Percentiles rank a stretch among this genome's conserved stretches.
phyloP scores from a whole-genome alignment of 2,329 filamentous ascomycete species.

The Cytospora leucostoma region DNA sequence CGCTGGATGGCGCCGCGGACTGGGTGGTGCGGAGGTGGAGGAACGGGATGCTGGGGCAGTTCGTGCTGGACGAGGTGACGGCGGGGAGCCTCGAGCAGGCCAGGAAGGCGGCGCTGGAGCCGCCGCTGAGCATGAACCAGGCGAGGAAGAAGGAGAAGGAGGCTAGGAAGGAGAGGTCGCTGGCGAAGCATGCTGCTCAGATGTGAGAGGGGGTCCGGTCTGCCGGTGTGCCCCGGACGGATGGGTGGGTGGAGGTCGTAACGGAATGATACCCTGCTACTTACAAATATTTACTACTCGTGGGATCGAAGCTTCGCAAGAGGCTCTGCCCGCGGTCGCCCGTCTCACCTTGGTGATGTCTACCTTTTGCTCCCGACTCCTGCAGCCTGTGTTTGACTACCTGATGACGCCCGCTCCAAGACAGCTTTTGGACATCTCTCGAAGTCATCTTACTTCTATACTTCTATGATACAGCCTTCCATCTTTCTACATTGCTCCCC shows the following conservation, averaged over 20 bases:
- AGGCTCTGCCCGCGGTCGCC: background rate
- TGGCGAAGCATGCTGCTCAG: constrained; percentile 34
- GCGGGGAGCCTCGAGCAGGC: constrained; percentile 57
- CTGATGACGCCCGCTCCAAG: too few relatives aligned
- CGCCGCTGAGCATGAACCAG: constrained; percentile 64
- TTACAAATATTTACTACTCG: background rate
- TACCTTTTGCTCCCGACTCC: too few relatives aligned
- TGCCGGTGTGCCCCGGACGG: background rate
- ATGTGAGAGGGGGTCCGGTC: constrained; percentile 26
- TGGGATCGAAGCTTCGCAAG: too few relatives aligned
- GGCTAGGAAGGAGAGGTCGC: constrained; percentile 45
- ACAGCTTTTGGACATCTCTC: too few relatives aligned
- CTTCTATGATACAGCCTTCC: too few relatives aligned
- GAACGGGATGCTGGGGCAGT: constrained; percentile 71
- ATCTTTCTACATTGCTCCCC: too few relatives aligned
- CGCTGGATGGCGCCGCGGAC: constrained; percentile 71
- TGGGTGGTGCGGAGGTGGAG: constrained; percentile 85
- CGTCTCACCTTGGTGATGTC: too few relatives aligned
- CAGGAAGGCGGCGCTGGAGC: constrained; percentile 48
- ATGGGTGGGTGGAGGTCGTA: background rate
- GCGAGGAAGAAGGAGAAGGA: constrained; percentile 68
- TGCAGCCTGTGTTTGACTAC: too few relatives aligned
- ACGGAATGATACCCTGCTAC: constrained; percentile 25
- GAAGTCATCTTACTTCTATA: too few relatives aligned
- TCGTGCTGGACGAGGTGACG: constrained; percentile 76